Conservation (phyloP, 208 protist species). For the Trichomonas tenax region DNA sequence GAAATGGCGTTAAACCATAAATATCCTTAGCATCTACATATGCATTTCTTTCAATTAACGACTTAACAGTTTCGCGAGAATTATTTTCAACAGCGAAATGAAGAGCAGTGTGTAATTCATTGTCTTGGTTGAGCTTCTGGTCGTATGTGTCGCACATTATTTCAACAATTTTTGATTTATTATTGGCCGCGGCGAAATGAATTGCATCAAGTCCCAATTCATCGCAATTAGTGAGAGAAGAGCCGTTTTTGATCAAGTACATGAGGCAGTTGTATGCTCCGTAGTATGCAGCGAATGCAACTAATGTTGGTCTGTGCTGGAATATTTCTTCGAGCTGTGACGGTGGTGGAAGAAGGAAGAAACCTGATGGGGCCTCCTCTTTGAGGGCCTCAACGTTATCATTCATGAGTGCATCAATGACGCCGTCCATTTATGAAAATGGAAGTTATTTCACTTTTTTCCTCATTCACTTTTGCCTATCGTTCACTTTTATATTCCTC, state of each 20-base stretch:
- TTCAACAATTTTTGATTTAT: not conserved
- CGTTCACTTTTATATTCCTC: no score
- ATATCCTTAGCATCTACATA: not conserved
- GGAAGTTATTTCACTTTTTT: not conserved
- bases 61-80: not conserved
- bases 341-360: no score
- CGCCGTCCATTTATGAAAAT: not conserved
- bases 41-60: not conserved
- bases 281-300: not conserved
- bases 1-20: not conserved
- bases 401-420: not conserved
- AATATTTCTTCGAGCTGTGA: not conserved
- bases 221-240: not conserved
- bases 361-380: not conserved
- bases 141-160: not conserved
- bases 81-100: not conserved
- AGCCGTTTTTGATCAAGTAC: not conserved
- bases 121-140: not conserved
- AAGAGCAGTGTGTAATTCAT: not conserved
- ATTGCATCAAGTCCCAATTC: not conserved
- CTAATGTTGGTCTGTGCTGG: not conserved
- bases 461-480: no score
- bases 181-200: not conserved
- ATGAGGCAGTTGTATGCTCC: not conserved
- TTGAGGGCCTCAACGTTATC: not conserved